A percentile compares a stretch with the other conserved stretches of the same genome.
Conservation (phyloP, 371 early-diverging fungal genomes). For the Fennellomyces sp. region DNA sequence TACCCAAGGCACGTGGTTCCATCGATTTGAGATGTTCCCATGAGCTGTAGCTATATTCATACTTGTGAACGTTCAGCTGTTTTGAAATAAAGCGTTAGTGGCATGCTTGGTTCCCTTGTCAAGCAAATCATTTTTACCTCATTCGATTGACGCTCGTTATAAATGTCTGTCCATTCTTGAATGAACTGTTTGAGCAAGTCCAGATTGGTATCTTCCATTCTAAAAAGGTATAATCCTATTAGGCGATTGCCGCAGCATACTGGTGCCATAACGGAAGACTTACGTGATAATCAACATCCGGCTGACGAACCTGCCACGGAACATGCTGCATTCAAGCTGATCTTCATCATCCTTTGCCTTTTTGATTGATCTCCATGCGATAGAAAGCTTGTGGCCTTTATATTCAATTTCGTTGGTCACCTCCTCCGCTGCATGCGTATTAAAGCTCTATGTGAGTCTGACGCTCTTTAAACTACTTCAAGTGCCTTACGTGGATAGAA, state of each 20-base stretch:
- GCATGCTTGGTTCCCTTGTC: background rate
- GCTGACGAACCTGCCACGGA: slow-evolving; percentile 3
- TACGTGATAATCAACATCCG: slow-evolving; percentile 19
- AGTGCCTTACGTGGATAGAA: slow-evolving; percentile 36
- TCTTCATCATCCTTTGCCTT: slow-evolving; percentile 9
- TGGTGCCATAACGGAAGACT: too few species aligned
- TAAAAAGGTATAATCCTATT: background rate
- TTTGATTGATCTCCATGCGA: slow-evolving; percentile 5
- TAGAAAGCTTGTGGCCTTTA: slow-evolving; percentile 22
- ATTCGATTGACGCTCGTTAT: slow-evolving; percentile 15
- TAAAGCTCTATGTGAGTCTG: background rate
- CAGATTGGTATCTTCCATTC: slow-evolving; percentile 25
- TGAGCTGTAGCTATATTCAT: slow-evolving; percentile 1
- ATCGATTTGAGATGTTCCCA: slow-evolving; percentile 16
- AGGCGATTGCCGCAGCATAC: too few species aligned
- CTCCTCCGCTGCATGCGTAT: slow-evolving; percentile 8
- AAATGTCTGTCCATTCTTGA: slow-evolving; percentile 37
- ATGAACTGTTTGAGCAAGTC: slow-evolving; percentile 25
- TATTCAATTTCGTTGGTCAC: slow-evolving; percentile 23
- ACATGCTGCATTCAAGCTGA: slow-evolving; percentile 3
- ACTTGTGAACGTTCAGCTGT: slow-evolving; percentile 23
- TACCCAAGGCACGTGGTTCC: slow-evolving; percentile 31
- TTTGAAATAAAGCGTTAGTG: background rate
- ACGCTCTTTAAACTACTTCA: too few species aligned
- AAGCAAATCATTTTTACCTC: background rate